A percentile compares a stretch with the other conserved stretches of the same genome.
Conservation (phyloP, 768 basidiomycete genomes). For the Lepiota brunneoincarnata region DNA sequence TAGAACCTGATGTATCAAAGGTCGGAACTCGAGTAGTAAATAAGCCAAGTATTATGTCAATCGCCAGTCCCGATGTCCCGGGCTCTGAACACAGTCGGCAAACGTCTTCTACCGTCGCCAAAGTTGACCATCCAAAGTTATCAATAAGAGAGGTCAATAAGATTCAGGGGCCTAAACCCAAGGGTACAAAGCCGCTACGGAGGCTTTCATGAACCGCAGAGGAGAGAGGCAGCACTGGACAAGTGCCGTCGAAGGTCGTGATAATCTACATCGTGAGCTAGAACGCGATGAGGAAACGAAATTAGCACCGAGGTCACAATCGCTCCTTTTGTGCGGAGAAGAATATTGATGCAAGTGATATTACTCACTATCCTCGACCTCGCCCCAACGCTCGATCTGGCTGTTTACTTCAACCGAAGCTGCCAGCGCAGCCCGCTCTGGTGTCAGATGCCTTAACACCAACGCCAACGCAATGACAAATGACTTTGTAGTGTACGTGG, state of each 20-base stretch:
- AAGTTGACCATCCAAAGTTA: too few relatives aligned
- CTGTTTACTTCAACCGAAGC: conserved; percentile 92
- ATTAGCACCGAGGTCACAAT: background rate
- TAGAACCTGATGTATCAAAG: background rate
- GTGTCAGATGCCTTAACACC: conserved; percentile 69
- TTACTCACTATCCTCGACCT: conserved; percentile 95
- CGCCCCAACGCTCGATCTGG: conserved; percentile 98
- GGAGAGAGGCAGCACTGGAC: conserved; percentile 40
- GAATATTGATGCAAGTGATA: background rate
- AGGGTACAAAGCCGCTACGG: background rate
- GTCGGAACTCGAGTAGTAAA: conserved; percentile 2
- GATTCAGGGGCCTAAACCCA: background rate
- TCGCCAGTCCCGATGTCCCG: background rate
- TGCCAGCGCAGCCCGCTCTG: conserved; percentile 81
- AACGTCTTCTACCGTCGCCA: background rate
- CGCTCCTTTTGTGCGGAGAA: conserved; percentile 1
- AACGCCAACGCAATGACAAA: conserved; percentile 87
- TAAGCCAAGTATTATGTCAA: conserved; percentile 3
- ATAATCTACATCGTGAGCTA: conserved; percentile 97
- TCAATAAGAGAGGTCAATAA: background rate
- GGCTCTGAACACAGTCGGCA: too few relatives aligned
- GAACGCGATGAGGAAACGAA: conserved; percentile 14
- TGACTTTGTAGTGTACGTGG: conserved; percentile 86
- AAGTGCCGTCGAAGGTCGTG: conserved; percentile 88
- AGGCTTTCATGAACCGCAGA: conserved; percentile 13